Percentiles rank a stretch among this genome's conserved stretches.
Evolutionary conservation across 2,329 filamentous ascomycete species (phyloP).

Genomic region (Fusarium humuli): DNA sequence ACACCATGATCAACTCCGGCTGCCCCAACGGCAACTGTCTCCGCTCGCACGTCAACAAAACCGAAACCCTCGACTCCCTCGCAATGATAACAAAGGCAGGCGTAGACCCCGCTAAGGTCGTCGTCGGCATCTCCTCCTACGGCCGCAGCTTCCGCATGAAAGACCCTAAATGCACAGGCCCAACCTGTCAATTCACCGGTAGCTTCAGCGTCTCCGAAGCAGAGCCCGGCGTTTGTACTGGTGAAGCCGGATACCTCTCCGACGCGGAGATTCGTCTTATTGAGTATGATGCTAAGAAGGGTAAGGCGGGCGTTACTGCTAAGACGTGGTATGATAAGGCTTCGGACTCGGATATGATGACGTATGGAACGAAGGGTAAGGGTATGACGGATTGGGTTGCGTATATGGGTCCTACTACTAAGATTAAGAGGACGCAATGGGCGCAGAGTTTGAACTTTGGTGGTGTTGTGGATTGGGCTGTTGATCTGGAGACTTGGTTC

Average conservation of each 20-base stretch:
- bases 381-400: slow-evolving; percentile 48
- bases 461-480: slow-evolving; percentile 49
- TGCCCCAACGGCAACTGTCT: slow-evolving; percentile 51
- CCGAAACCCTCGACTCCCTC: slow-evolving; percentile 53
- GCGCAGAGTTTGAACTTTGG: slow-evolving; percentile 46
- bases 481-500: slow-evolving; percentile 47
- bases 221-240: slow-evolving; percentile 44
- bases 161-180: slow-evolving; percentile 41
- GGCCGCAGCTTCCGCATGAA: slow-evolving; percentile 48
- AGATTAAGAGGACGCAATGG: slow-evolving; percentile 36
- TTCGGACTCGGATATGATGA: slow-evolving; percentile 44
- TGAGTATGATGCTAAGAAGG: slow-evolving; percentile 33
- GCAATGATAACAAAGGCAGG: slow-evolving; percentile 54
- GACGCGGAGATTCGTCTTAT: slow-evolving; percentile 49
- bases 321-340: slow-evolving; percentile 39
- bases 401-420: slow-evolving; percentile 46
- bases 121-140: slow-evolving; percentile 48
- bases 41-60: slow-evolving; percentile 54
- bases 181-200: slow-evolving; percentile 44
- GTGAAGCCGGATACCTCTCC: slow-evolving; percentile 43
- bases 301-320: slow-evolving; percentile 27
- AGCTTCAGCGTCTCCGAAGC: slow-evolving; percentile 40
- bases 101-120: slow-evolving; percentile 48
- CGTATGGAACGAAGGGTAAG: slow-evolving; percentile 34
- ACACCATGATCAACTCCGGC: slow-evolving; percentile 41